These are phyloP conservation scores for Leishmania arabica DNA, from an alignment of 208 protist genomes.

Conservation along the genomic window DNA sequence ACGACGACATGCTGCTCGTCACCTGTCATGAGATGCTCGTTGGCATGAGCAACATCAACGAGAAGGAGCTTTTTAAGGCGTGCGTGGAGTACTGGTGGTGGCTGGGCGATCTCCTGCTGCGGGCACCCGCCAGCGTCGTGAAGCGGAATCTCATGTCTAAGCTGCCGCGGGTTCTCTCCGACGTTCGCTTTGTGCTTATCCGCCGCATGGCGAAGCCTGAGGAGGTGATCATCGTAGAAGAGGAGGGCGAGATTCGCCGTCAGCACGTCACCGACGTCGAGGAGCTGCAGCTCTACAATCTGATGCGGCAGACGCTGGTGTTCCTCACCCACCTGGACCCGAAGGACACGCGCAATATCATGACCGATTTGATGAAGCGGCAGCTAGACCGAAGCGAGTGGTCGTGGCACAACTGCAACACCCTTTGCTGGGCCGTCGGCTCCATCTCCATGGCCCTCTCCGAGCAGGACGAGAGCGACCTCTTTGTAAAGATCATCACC, in stretches of 20 bases:
- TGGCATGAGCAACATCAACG: conserved; percentile 95
- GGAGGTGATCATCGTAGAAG: conserved; percentile 99
- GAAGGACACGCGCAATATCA: conserved; percentile 96
- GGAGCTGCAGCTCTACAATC: conserved; percentile 97
- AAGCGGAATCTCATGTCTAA: conserved; percentile 70
- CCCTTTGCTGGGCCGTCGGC: conserved; percentile 99
- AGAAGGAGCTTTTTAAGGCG: conserved; percentile 99
- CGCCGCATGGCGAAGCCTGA: conserved; percentile 99
- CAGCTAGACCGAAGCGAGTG: conserved; percentile 93
- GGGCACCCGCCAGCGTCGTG: conserved; percentile 38
- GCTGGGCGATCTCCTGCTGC: conserved; percentile 74
- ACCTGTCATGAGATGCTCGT: conserved; percentile 92
- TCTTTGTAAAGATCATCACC: conserved; percentile 98
- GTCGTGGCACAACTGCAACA: conserved; percentile 97
- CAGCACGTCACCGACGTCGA: conserved; percentile 98
- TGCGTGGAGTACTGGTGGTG: conserved; percentile 99
- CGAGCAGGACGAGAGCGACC: conserved; percentile 96
- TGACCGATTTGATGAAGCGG: conserved; percentile 86
- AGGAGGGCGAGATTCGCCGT: conserved; percentile 97
- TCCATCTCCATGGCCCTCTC: conserved; percentile 96
- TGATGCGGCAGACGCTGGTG: conserved; percentile 97
- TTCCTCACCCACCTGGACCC: conserved; percentile 97
- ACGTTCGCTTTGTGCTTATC: conserved; percentile 96
- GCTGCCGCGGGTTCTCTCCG: conserved; percentile 73
- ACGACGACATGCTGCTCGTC: conserved; percentile 76